phyloP scores from a whole-genome alignment of 805 yeast genomes.

The Metschnikowia borealis region DNA sequence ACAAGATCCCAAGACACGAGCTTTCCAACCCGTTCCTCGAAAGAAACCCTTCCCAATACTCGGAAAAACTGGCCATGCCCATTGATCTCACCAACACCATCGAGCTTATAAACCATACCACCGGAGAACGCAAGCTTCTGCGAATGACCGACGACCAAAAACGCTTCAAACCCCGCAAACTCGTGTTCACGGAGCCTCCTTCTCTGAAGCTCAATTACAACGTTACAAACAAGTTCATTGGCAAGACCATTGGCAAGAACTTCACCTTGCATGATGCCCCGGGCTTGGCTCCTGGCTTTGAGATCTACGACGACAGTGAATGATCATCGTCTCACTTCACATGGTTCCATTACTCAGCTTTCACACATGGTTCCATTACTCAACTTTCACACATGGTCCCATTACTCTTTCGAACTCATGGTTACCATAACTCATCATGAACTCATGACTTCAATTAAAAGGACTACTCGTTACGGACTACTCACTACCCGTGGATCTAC shows the following conservation, averaged over 20 bases:
- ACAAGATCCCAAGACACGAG: constrained; percentile 10
- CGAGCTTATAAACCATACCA: constrained; percentile 14
- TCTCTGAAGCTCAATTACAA: constrained; percentile 10
- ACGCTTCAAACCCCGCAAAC: constrained; percentile 14
- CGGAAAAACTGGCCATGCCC: background rate
- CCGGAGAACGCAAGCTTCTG: constrained; percentile 13
- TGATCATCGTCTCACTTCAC: too few relatives aligned
- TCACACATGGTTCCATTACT: too few relatives aligned
- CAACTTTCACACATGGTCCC: too few relatives aligned
- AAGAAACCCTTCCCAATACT: background rate
- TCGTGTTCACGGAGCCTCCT: constrained; percentile 14
- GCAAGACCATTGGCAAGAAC: constrained; percentile 15
- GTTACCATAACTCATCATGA: too few relatives aligned
- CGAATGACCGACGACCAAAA: constrained; percentile 12
- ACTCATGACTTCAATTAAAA: too few relatives aligned
- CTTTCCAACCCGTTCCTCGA: constrained; percentile 15
- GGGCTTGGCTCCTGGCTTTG: constrained; percentile 13
- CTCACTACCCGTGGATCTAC: too few relatives aligned
- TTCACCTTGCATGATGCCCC: constrained; percentile 13
- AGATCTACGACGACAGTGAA: constrained; percentile 11
- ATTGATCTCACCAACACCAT: constrained; percentile 13
- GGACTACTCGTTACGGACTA: too few relatives aligned
- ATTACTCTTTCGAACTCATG: too few relatives aligned
- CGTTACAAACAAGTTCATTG: constrained; percentile 16
- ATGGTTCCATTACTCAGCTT: too few relatives aligned